A percentile compares a stretch with the other conserved stretches of the same genome.
phyloP scores from a whole-genome alignment of 192 early-diverging fungal genomes.

The Ambispora gerdemannii region DNA sequence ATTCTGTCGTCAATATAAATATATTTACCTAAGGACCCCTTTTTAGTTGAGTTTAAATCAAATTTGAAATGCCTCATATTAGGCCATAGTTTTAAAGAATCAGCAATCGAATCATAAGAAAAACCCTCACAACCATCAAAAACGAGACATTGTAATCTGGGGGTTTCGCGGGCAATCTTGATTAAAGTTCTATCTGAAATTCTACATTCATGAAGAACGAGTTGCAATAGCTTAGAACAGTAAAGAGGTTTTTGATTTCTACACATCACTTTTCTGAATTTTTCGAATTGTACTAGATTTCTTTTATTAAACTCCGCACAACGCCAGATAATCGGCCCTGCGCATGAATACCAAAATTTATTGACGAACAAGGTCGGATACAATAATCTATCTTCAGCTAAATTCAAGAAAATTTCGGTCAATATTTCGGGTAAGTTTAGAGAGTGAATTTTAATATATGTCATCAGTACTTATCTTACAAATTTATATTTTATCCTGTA shows the following conservation, averaged over 20 bases:
- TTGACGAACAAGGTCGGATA: conserved; percentile 22
- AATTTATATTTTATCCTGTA: conserved; percentile 8
- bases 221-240: conserved; percentile 27
- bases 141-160: conserved; percentile 20
- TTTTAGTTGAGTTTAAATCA: conserved; percentile 19
- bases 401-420: conserved; percentile 19
- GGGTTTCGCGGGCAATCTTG: conserved; percentile 25
- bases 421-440: conserved; percentile 17
- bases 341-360: conserved; percentile 27
- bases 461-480: conserved; percentile 2
- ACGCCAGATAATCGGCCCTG: conserved; percentile 20
- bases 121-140: conserved; percentile 17
- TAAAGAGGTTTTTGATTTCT: conserved; percentile 28
- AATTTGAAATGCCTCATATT: conserved; percentile 18
- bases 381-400: background rate
- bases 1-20: conserved; percentile 25
- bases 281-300: conserved; percentile 27
- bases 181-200: conserved; percentile 23
- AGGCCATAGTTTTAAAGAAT: conserved; percentile 20
- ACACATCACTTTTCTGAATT: conserved; percentile 27
- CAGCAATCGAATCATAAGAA: conserved; percentile 18
- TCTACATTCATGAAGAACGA: conserved; percentile 24
- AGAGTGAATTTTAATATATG: conserved; percentile 1
- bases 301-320: conserved; percentile 28
- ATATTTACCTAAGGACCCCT: background rate